Evolutionary conservation across 75 land plant species (phyloP), one percentile per base, ranked within the genome.

Genomic region (Selaginella tamariscina): DNA sequence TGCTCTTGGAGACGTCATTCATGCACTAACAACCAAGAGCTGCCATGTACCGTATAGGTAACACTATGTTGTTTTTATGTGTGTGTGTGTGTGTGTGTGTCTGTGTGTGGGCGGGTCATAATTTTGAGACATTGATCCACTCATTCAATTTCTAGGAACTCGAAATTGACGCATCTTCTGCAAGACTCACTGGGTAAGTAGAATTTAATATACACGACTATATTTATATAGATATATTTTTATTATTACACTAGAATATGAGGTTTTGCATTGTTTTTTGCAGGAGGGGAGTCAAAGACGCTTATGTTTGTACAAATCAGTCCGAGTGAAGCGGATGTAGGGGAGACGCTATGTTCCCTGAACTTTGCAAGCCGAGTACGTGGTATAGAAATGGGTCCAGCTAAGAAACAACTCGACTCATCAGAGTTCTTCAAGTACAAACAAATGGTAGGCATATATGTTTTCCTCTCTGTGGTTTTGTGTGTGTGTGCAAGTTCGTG

Each of bases 281-380:
- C 75, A 95, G 99, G 99, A 32, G 99, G 99, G 60, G 89, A 95
- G 63, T 95, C 99, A 15, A 95, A 95, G 78, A 83, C 97, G 1
- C 74, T 95, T 32, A 95, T 95, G 99, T 91, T 95, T 73, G 97
- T 95, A 26, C 99, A 95, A 68, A 84, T 95, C 29, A 95, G 99
- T 68, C 99, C 99, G 0, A 81, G 69, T 68, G 99, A 95, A 33
- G 74, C 77, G 30, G 99, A 95, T 70, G 70, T 82, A 15, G 78
- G 82, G 27, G 99, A 90, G 78, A 90, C 92, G 20, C 70, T 91
- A 1, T 91, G 92, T 79, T 91, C 99, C 0, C 71, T 95, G 44
- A 95, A 91, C 67, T 95, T 95, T 82, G 99, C 99, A 27, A 95
- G 97, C 62, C 82, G 99, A 77, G 99, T 91, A 39, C 75, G 87